Percentiles rank a stretch among this genome's conserved stretches.
Evolutionary conservation across 2,329 filamentous ascomycete species (phyloP).

Genomic region (Moelleriella libera): DNA sequence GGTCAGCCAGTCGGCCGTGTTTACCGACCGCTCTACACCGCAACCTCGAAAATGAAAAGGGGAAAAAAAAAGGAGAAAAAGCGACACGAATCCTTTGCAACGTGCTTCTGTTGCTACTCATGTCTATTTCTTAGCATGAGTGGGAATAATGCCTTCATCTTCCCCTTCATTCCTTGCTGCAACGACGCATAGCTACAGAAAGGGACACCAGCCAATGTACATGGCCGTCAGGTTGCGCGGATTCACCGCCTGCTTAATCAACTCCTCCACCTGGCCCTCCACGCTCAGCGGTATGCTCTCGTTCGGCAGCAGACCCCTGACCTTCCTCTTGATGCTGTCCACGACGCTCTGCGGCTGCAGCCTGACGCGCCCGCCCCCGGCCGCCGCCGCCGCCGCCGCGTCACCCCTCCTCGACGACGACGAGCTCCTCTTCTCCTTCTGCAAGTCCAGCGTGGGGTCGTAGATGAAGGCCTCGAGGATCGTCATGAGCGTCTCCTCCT

Average conservation of each 20-base stretch:
- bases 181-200: constrained; percentile 24
- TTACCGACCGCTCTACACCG: no score
- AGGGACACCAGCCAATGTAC: constrained; percentile 88
- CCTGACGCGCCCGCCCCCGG: constrained; percentile 17
- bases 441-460: constrained; percentile 87
- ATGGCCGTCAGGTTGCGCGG: constrained; percentile 71
- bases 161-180: no score
- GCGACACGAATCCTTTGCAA: no score
- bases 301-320: constrained; percentile 67
- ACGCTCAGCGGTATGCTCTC: constrained; percentile 90
- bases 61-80: no score
- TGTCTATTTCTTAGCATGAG: no score
- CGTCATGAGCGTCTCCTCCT: constrained; percentile 94
- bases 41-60: no score
- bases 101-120: no score
- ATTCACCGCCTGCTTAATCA: constrained; percentile 78
- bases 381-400: constrained; percentile 8
- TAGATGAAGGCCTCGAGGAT: constrained; percentile 95
- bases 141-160: no score
- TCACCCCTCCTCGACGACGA: constrained; percentile 16
- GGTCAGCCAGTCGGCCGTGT: no score
- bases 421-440: constrained; percentile 44
- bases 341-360: constrained; percentile 60
- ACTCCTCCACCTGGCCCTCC: constrained; percentile 91
- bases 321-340: constrained; percentile 76